Conservation (phyloP, 2,329 filamentous ascomycete genomes). For the Epichloe aotearoae region DNA sequence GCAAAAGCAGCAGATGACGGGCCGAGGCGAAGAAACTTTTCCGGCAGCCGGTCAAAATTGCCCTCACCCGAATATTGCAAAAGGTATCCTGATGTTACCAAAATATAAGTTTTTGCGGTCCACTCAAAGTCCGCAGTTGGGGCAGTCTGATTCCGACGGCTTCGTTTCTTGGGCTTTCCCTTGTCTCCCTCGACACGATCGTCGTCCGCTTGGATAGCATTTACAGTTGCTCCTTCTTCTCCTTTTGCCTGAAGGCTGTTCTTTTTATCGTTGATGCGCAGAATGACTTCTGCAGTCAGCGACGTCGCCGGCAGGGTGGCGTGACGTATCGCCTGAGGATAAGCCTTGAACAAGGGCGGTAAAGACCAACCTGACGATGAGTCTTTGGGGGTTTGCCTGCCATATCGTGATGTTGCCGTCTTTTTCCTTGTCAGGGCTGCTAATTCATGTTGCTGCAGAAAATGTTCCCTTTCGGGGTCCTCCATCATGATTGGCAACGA, state of each 20-base stretch:
- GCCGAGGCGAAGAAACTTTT: slow-evolving; percentile 60
- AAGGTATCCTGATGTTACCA: slow-evolving; percentile 58
- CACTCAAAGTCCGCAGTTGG: slow-evolving; percentile 43
- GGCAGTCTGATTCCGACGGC: slow-evolving; percentile 28
- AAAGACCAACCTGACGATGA: slow-evolving; percentile 43
- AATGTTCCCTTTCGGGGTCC: slow-evolving; percentile 6
- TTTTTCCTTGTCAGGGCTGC: slow-evolving; percentile 6
- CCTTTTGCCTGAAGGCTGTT: slow-evolving; percentile 7
- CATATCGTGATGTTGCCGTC: slow-evolving; percentile 7
- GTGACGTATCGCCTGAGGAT: slow-evolving; percentile 70
- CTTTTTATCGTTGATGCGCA: slow-evolving; percentile 45
- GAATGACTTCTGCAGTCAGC: slow-evolving; percentile 53
- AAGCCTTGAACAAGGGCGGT: slow-evolving; percentile 75
- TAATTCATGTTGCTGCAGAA: slow-evolving; percentile 4
- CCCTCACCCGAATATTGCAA: slow-evolving; percentile 64
- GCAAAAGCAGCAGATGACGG: slow-evolving; percentile 68
- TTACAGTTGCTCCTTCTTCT: slow-evolving; percentile 6
- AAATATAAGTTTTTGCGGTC: slow-evolving; percentile 61
- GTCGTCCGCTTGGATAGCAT: not conserved
- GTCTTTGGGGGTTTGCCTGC: slow-evolving; percentile 13
- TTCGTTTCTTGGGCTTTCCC: slow-evolving; percentile 29
- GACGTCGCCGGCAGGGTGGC: slow-evolving; percentile 54
- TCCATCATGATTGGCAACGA: slow-evolving; percentile 14
- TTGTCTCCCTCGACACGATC: slow-evolving; percentile 16
- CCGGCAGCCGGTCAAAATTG: slow-evolving; percentile 55